Evolutionary conservation across 345 rosid genomes (phyloP).

Genomic region (Populus tremula): DNA sequence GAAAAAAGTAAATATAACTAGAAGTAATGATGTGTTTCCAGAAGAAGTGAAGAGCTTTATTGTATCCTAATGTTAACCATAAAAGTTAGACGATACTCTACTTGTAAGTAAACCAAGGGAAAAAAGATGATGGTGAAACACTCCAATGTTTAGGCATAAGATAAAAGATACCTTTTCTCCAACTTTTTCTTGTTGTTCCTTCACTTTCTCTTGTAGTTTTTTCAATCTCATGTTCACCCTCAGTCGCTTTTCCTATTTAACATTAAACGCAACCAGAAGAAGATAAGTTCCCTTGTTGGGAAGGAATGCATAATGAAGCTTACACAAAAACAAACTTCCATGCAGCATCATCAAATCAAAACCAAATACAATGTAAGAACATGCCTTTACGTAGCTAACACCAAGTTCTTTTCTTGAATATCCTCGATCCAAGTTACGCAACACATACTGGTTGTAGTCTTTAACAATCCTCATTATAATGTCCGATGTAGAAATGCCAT

Average conservation of each 20-base stretch:
- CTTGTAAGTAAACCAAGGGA: neutral
- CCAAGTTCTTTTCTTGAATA: constrained; percentile 91
- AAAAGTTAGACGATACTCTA: neutral
- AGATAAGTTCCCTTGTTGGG: constrained; percentile 6
- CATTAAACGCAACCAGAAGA: neutral
- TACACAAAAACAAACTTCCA: neutral
- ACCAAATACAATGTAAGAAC: constrained; percentile 10
- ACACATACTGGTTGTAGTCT: constrained; percentile 90
- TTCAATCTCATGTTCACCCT: constrained; percentile 89
- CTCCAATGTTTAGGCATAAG: constrained; percentile 2
- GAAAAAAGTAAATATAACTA: neutral
- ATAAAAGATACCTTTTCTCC: constrained; percentile 60
- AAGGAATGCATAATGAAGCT: neutral
- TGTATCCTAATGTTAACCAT: neutral
- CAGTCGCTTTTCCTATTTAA: constrained; percentile 77
- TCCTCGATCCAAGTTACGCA: constrained; percentile 89
- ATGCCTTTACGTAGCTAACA: constrained; percentile 87
- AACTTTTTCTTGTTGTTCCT: constrained; percentile 87
- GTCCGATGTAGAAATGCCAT: constrained; percentile 90
- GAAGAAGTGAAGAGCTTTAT: neutral
- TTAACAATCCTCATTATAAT: constrained; percentile 92
- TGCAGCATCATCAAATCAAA: neutral
- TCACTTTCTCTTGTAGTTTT: constrained; percentile 88
- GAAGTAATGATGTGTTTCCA: neutral
- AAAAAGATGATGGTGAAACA: neutral